Percentiles rank a stretch among this genome's conserved stretches.
Evolutionary conservation across 164 flowering plant species (phyloP).

Genomic region (Umbellularia californica): DNA sequence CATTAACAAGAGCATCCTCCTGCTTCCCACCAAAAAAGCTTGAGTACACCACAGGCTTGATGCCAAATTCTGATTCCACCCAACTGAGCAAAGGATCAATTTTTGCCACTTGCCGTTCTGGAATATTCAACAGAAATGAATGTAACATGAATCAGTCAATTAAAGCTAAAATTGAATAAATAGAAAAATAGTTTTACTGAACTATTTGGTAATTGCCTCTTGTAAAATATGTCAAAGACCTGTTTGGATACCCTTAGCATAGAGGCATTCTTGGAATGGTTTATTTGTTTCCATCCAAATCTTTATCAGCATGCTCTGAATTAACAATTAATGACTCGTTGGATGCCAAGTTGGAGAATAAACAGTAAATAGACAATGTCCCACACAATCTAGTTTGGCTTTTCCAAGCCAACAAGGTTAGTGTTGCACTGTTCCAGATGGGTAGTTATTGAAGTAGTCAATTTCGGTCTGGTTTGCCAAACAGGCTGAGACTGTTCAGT

Average conservation of each 20-base stretch:
- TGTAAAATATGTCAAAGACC: not conserved
- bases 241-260: not conserved
- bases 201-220: not conserved
- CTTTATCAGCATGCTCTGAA: not conserved
- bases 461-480: no score
- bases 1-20: conserved; percentile 65
- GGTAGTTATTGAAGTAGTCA: no score
- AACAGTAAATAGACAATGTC: not conserved
- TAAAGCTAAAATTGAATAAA: not conserved
- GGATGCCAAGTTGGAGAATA: not conserved
- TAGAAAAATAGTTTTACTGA: not conserved
- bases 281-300: not conserved
- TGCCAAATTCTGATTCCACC: conserved; percentile 83
- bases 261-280: not conserved
- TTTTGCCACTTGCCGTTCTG: conserved; percentile 77
- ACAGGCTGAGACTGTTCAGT: no score
- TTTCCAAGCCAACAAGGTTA: not conserved
- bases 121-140: conserved; percentile 8
- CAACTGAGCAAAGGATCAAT: conserved; percentile 81
- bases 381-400: not conserved
- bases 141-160: not conserved
- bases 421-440: no score
- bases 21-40: conserved; percentile 92
- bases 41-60: conserved; percentile 69
- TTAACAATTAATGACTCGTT: not conserved